phyloP scores from a whole-genome alignment of 345 rosid species.

The Eucalyptus polybractea region DNA sequence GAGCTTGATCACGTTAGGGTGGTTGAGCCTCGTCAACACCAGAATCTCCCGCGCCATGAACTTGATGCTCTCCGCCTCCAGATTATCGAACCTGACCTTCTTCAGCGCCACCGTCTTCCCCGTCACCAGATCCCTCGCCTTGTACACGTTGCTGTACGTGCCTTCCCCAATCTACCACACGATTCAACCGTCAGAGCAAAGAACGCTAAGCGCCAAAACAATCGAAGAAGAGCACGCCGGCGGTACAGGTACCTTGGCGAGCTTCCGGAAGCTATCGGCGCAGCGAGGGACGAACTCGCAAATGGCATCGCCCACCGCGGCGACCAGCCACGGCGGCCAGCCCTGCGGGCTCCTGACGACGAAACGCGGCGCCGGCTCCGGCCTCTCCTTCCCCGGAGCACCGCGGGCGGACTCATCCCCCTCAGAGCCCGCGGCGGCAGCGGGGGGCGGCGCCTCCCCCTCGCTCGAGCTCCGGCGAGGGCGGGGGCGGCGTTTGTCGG shows the following conservation, averaged over 20 bases:
- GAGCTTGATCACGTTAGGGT: slow-evolving; percentile 83
- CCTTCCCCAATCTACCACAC: slow-evolving; percentile 78
- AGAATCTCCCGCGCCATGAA: slow-evolving; percentile 98
- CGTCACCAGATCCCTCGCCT: slow-evolving; percentile 65
- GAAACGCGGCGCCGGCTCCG: background rate
- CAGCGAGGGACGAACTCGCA: background rate
- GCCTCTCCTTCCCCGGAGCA: background rate
- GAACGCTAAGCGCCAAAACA: background rate
- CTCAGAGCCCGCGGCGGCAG: background rate
- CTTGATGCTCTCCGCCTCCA: slow-evolving; percentile 84
- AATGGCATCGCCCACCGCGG: background rate
- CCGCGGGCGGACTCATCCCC: background rate
- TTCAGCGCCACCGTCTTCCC: slow-evolving; percentile 91
- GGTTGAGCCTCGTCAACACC: slow-evolving; percentile 54
- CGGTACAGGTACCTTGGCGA: background rate
- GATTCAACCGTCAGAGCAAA: background rate
- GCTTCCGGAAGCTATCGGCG: background rate
- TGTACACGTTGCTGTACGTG: slow-evolving; percentile 90
- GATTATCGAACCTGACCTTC: slow-evolving; percentile 89
- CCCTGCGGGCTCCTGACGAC: background rate
- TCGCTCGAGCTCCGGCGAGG: background rate
- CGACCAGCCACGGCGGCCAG: background rate
- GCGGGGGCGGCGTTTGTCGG: background rate
- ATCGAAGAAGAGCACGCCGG: background rate
- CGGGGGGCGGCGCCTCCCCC: background rate